Evolutionary conservation across 1,284 basidiomycete genomes (phyloP), one percentile per base, ranked within the genome.

Genomic region (Leccinum subrobustum): DNA sequence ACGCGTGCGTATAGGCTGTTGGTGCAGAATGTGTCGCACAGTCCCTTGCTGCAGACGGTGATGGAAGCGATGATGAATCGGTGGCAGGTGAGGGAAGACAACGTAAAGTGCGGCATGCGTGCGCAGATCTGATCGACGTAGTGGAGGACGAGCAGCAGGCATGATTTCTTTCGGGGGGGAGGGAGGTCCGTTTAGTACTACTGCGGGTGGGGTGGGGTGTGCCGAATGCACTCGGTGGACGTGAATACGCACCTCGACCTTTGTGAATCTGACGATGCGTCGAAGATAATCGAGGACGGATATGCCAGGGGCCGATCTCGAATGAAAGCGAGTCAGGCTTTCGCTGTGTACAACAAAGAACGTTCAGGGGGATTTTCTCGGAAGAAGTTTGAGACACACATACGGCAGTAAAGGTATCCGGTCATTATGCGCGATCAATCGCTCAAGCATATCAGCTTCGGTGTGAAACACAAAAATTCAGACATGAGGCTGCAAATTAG

Each of bases 91-190:
- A 96, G 84, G 35, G 93, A 96, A 48, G 93, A 92, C 66, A 98
- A 85, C 42, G 92, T 96, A 78, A 96, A 96, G 54, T 86, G 81
- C 39, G 93, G 91, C 67, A 88, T 84, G 65, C 92, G 87, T 58
- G 89, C 83, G 77, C 93, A 96, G 67, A 96, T 93, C 76, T 93
- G 90, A 79, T 97, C 95, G 78, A 97, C 95, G 78, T 97, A 97
- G 75, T 93, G 89, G 62, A 97, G 83, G 42, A 91, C 89, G 72
- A 96, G 91, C 65, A 98, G 78, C 39, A 97, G 86, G 65, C 92
- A 95, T 61, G 91, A 87, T 80, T 91, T 92, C 92, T 96, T 59
- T 52, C 1, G 4, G 29, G 8, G 8, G 8, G 4, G 18, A 47
- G 31, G 55, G 52, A 61, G 29, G 27, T 48, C 35, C 55, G 51